Evolutionary conservation across 129 eudicot species (phyloP).

Genomic region (Logfia minima): DNA sequence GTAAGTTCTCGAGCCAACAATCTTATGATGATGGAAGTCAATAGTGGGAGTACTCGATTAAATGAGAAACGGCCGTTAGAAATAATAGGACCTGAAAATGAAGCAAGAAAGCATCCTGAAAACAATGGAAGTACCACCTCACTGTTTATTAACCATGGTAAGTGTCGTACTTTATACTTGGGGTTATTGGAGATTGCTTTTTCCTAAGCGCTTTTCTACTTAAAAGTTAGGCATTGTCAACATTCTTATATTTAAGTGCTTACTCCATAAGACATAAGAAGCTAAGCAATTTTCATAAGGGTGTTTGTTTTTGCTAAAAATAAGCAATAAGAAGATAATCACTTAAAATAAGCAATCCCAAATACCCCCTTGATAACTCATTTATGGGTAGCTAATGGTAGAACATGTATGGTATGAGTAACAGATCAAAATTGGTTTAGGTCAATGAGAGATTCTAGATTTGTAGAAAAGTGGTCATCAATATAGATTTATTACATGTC

Average conservation of each 20-base stretch:
- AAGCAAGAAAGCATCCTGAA: slow-evolving; percentile 53
- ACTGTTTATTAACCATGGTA: slow-evolving; percentile 64
- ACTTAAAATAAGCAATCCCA: too few species aligned
- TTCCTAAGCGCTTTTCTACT: too few species aligned
- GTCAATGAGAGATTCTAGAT: not conserved
- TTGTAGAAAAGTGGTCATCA: not conserved
- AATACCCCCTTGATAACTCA: not conserved
- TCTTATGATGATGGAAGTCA: slow-evolving; percentile 55
- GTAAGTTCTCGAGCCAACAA: slow-evolving; percentile 31
- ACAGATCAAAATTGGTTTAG: not conserved
- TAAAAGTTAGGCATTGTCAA: too few species aligned
- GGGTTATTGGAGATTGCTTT: too few species aligned
- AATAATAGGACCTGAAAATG: slow-evolving; percentile 31
- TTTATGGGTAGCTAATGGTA: not conserved
- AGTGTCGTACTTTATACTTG: slow-evolving; percentile 1
- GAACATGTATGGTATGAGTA: not conserved
- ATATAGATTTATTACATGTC: not conserved
- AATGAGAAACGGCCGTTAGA: slow-evolving; percentile 49
- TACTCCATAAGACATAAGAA: too few species aligned
- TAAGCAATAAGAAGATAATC: too few species aligned
- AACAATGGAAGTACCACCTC: slow-evolving; percentile 36
- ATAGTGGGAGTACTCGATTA: slow-evolving; percentile 37
- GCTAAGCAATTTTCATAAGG: too few species aligned
- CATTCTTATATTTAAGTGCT: too few species aligned
- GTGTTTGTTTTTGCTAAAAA: too few species aligned